These are phyloP conservation scores for Rauvolfia tetraphylla DNA, from an alignment of 257 asterid genomes.

Conservation along the genomic window DNA sequence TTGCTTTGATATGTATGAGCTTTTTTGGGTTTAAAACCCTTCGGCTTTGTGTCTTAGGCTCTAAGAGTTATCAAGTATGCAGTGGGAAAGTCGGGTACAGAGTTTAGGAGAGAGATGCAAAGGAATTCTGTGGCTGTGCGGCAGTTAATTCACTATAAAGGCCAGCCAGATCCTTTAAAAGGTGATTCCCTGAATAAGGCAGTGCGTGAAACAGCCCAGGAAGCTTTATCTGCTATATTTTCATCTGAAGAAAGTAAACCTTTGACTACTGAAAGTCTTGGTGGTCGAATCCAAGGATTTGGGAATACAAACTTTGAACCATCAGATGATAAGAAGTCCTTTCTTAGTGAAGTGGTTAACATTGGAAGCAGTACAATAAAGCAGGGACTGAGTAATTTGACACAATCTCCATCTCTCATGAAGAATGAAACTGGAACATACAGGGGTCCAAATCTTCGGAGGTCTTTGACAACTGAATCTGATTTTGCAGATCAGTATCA, in stretches of 20 bases:
- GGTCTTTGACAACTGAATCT: conserved; percentile 71
- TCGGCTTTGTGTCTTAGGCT: conserved; percentile 42
- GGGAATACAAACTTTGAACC: conserved; percentile 79
- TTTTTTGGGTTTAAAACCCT: neutral
- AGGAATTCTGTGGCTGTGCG: conserved; percentile 88
- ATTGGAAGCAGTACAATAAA: conserved; percentile 87
- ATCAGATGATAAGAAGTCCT: conserved; percentile 77
- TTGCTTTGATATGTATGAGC: neutral
- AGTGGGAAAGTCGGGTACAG: conserved; percentile 90
- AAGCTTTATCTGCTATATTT: conserved; percentile 79
- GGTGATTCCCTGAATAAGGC: conserved; percentile 93
- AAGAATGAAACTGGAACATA: conserved; percentile 77
- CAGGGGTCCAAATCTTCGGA: conserved; percentile 76
- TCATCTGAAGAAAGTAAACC: conserved; percentile 73
- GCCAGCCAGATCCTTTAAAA: conserved; percentile 89
- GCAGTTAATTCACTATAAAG: conserved; percentile 88
- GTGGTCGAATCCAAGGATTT: conserved; percentile 92
- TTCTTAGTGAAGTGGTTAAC: conserved; percentile 87
- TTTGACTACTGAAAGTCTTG: conserved; percentile 62
- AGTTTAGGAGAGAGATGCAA: conserved; percentile 97
- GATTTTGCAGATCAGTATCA: conserved; percentile 60
- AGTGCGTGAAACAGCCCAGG: conserved; percentile 97
- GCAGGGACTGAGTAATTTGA: conserved; percentile 77
- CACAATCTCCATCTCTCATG: conserved; percentile 71
- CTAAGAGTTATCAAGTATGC: conserved; percentile 86